These are phyloP conservation scores for Arabidopsis suecica DNA, from an alignment of 345 rosid genomes.

Conservation along the genomic window DNA sequence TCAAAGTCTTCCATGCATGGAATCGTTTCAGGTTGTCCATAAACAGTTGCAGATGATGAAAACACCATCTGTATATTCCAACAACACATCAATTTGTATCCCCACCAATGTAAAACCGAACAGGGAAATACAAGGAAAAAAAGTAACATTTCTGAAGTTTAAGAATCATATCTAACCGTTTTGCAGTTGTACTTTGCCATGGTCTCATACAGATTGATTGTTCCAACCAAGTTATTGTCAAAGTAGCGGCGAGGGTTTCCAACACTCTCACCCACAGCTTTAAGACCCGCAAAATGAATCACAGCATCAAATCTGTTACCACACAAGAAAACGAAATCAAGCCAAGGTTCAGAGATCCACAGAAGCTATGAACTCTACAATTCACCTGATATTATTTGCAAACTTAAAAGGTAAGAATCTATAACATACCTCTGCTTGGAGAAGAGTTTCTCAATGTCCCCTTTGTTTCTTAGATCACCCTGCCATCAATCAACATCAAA, in stretches of 20 bases:
- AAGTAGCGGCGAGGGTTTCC: constrained; percentile 78
- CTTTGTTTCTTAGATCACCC: constrained; percentile 93
- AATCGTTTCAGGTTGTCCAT: constrained; percentile 90
- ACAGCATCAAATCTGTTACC: constrained; percentile 79
- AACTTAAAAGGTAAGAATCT: constrained; percentile 3
- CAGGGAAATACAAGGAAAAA: background rate
- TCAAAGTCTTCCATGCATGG: constrained; percentile 82
- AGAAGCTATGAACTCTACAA: constrained; percentile 1
- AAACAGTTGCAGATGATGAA: constrained; percentile 95
- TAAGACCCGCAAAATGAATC: constrained; percentile 92
- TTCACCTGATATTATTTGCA: background rate
- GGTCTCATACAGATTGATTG: constrained; percentile 72
- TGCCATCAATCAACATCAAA: constrained; percentile 43
- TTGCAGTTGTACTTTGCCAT: constrained; percentile 78
- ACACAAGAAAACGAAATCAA: constrained; percentile 29
- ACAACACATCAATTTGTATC: background rate
- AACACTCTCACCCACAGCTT: constrained; percentile 93
- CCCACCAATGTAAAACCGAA: constrained; percentile 6
- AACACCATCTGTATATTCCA: constrained; percentile 73
- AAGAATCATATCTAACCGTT: constrained; percentile 50
- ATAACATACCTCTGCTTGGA: constrained; percentile 60
- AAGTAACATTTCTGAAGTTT: constrained; percentile 5
- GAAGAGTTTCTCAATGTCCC: constrained; percentile 81
- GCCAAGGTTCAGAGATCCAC: constrained; percentile 4
- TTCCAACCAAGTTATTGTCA: constrained; percentile 77